These are phyloP conservation scores for Chlorociboria aeruginascens DNA, from an alignment of 495 filamentous ascomycete species.

Conservation along the genomic window DNA sequence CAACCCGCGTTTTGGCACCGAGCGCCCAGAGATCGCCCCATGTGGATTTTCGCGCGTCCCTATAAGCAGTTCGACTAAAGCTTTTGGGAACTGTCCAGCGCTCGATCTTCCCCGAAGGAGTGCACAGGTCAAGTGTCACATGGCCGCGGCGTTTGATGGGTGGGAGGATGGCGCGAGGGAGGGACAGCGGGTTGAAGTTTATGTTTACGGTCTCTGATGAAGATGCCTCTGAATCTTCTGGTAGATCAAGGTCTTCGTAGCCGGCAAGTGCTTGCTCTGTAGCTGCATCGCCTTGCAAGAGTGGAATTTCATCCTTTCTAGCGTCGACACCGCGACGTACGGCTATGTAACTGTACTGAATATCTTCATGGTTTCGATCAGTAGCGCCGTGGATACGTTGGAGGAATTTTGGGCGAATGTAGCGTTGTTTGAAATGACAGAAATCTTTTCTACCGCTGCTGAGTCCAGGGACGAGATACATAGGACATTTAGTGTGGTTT, in stretches of 20 bases:
- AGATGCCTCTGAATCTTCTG: slow-evolving; percentile 2
- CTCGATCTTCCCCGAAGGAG: slow-evolving; percentile 74
- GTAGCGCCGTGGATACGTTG: slow-evolving; percentile 60
- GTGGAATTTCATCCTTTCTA: slow-evolving; percentile 23
- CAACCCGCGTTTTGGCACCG: slow-evolving; percentile 75
- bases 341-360: slow-evolving; percentile 78
- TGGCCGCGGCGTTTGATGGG: slow-evolving; percentile 82
- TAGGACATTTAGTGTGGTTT: slow-evolving; percentile 77
- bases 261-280: slow-evolving; percentile 40
- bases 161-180: slow-evolving; percentile 66
- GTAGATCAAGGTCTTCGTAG: slow-evolving; percentile 25
- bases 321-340: slow-evolving; percentile 65
- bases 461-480: slow-evolving; percentile 63
- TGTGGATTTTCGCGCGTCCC: slow-evolving; percentile 74
- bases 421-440: slow-evolving; percentile 85
- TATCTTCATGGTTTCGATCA: slow-evolving; percentile 77
- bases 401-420: slow-evolving; percentile 68
- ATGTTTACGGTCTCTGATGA: slow-evolving; percentile 2
- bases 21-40: slow-evolving; percentile 97
- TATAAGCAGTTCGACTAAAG: slow-evolving; percentile 68
- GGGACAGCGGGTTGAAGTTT: slow-evolving; percentile 42
- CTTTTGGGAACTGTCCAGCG: slow-evolving; percentile 84
- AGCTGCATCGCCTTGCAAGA: slow-evolving; percentile 28
- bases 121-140: slow-evolving; percentile 84
- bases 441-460: slow-evolving; percentile 68